Percentiles rank a stretch among this genome's conserved stretches.
These are phyloP conservation scores for Trichomonascaceae sp. DNA, from an alignment of 1,139 yeast species.

Conservation along the genomic window DNA sequence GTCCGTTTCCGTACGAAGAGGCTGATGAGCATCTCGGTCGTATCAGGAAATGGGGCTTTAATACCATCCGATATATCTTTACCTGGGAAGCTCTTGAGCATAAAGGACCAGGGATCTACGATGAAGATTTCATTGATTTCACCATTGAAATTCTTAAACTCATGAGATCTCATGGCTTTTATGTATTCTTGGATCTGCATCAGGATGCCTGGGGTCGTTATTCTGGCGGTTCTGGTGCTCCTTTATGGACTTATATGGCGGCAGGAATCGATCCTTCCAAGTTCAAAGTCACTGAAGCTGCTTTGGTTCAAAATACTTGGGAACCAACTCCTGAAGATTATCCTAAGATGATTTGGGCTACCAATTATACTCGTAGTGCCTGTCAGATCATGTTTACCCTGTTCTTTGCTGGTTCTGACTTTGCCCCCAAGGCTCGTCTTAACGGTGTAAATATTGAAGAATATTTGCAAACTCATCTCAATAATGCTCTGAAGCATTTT, in stretches of 20 bases:
- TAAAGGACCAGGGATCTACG: constrained; percentile 78
- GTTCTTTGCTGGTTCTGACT: constrained; percentile 71
- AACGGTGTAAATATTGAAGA: constrained; percentile 70
- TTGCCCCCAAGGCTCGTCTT: constrained; percentile 60
- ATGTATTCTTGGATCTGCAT: constrained; percentile 81
- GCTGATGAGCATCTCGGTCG: constrained; percentile 63
- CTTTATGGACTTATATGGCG: constrained; percentile 92
- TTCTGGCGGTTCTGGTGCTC: constrained; percentile 95
- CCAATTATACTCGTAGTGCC: constrained; percentile 75
- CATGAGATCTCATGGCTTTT: constrained; percentile 59
- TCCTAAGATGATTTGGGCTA: constrained; percentile 91
- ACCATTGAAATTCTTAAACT: constrained; percentile 56
- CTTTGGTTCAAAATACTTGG: constrained; percentile 58
- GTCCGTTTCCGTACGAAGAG: constrained; percentile 72
- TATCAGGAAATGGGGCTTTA: constrained; percentile 76
- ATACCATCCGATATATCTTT: constrained; percentile 65
- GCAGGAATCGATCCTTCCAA: constrained; percentile 77
- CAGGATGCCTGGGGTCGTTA: constrained; percentile 94
- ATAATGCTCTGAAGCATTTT: constrained; percentile 47
- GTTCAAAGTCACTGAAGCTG: constrained; percentile 67
- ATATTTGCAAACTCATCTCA: constrained; percentile 58
- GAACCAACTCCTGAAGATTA: constrained; percentile 40
- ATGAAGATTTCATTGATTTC: constrained; percentile 67
- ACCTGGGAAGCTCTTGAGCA: constrained; percentile 96
- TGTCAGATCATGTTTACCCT: constrained; percentile 77